Conservation (phyloP, 2,329 filamentous ascomycete genomes). For the Colletotrichum sp. region DNA sequence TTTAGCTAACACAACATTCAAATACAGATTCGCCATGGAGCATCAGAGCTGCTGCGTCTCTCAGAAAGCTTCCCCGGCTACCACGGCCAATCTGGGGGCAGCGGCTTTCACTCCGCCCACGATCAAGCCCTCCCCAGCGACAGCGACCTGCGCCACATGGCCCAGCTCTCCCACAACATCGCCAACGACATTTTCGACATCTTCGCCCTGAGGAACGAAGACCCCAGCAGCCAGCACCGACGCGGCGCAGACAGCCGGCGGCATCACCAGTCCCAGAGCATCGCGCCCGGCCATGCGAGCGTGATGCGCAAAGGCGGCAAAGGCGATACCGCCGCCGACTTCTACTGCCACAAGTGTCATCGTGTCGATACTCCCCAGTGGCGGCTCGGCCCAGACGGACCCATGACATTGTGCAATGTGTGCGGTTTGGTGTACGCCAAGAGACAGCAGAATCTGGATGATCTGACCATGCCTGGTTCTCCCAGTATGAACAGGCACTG, state of each 20-base stretch:
- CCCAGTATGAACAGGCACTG: background rate
- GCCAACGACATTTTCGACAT: background rate
- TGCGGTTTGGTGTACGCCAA: background rate
- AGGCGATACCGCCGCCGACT: fast-evolving
- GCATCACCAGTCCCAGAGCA: background rate
- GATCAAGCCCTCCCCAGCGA: background rate
- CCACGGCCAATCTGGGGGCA: background rate
- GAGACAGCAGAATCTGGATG: background rate
- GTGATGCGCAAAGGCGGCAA: background rate
- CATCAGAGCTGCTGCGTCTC: background rate
- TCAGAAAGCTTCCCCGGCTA: background rate
- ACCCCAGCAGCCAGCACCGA: background rate
- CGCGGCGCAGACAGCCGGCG: background rate
- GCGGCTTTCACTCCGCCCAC: background rate
- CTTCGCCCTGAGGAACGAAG: background rate
- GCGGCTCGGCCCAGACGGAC: background rate
- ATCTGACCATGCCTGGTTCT: background rate
- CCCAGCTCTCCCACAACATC: background rate
- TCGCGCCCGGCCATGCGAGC: background rate
- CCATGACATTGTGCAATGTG: background rate
- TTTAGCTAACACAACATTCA: too few relatives aligned
- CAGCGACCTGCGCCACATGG: background rate
- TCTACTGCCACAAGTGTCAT: background rate
- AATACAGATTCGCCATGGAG: background rate
- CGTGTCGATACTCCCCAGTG: background rate